Evolutionary conservation across 1,284 basidiomycete species (phyloP), one percentile per base, ranked within the genome.

Genomic region (Cryptococcus floricola): DNA sequence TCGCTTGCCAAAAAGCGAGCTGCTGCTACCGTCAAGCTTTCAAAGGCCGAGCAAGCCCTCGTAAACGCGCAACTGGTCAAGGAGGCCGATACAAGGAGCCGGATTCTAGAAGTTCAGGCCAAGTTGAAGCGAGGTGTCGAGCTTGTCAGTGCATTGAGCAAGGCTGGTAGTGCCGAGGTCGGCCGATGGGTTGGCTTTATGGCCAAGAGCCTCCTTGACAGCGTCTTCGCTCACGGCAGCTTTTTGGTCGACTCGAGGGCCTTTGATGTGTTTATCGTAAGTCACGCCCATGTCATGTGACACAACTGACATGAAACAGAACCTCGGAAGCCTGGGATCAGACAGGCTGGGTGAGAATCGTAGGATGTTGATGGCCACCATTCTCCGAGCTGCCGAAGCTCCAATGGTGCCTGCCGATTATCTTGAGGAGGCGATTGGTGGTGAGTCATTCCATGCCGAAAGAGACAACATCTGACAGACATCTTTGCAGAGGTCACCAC

Each of bases 41-140:
- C 88, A 2, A 96, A 93, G 71, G 85, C 88, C 61, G 90, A 95
- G 56, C 85, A 88, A 62, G 85, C 84, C 0, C 80, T 89, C 4
- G 83, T 96, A 6, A 82, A 87, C 48, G 84, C 84, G 2, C 93
- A 96, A 70, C 80, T 93, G 6, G 82, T 83, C 37, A 89, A 89
- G 64, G 94, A 98, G 70, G 77, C 82, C 0, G 80, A 78, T 3
- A 80, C 88, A 8, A 84, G 93, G 13, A 70, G 78, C 41, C 80
- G 79, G 31, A 86, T 97, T 1, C 68, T 73, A 2, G 65, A 58
- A 0, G 75, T 88, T 5, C 84, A 87, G 62, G 70, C 75, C 0
- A 79, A 78, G 14, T 76, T 94, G 16, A 73, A 81, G 2, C 83
- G 88, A 6, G 91, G 88, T 3, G 78, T 95, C 14, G 78, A 82